Conservation (phyloP, 1,284 basidiomycete species). For the Pseudozyma tsukubaensis region DNA sequence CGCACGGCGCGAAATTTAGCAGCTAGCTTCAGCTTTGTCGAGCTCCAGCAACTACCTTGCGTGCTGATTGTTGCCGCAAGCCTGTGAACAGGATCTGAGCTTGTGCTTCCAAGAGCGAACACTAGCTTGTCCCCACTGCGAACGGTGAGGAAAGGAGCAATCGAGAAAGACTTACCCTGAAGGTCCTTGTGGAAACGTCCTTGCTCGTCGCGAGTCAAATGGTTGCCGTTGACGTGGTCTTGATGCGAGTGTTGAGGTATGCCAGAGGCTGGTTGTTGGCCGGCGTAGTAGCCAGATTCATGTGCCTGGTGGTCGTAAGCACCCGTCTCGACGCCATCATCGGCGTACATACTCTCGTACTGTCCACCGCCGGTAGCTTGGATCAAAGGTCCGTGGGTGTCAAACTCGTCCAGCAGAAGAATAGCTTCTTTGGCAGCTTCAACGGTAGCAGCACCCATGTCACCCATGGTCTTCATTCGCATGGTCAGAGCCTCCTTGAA, state of each 20-base stretch:
- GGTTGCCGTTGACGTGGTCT: conserved; percentile 29
- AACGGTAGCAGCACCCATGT: conserved; percentile 69
- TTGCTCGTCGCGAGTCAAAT: conserved; percentile 40
- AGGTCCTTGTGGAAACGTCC: conserved; percentile 48
- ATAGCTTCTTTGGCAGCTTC: conserved; percentile 69
- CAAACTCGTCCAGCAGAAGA: conserved; percentile 66
- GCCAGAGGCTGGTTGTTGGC: conserved; percentile 22
- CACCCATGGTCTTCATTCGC: conserved; percentile 70
- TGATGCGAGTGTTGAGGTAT: conserved; percentile 18
- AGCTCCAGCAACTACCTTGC: no score
- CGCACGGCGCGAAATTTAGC: neutral
- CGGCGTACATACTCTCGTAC: conserved; percentile 56
- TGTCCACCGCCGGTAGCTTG: conserved; percentile 48
- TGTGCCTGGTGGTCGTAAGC: conserved; percentile 41
- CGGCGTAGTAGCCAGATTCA: conserved; percentile 32
- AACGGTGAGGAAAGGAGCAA: neutral
- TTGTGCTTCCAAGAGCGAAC: no score
- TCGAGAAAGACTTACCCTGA: conserved; percentile 29
- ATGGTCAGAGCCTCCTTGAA: conserved; percentile 70
- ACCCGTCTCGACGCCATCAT: conserved; percentile 33
- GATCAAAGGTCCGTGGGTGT: conserved; percentile 59
- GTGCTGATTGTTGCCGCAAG: no score
- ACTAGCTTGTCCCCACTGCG: neutral
- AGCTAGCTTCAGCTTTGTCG: no score
- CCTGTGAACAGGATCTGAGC: no score